Conservation (phyloP, 2,329 filamentous ascomycete genomes). For the Cadophora sp. region DNA sequence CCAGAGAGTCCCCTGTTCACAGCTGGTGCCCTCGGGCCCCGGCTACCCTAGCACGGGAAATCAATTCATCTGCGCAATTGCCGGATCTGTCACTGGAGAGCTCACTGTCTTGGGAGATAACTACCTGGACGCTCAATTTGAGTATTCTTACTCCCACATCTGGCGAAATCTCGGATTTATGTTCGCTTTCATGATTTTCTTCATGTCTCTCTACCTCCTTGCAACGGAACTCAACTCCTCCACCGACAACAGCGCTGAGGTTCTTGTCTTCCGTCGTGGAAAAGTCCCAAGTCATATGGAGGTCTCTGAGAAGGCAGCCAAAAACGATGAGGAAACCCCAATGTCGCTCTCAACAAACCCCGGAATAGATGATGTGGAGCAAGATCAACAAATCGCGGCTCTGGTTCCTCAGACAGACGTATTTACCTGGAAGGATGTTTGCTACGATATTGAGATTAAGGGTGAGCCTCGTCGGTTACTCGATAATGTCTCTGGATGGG, state of each 20-base stretch:
- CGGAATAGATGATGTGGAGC: constrained; percentile 47
- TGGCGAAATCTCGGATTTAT: constrained; percentile 70
- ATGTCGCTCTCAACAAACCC: constrained; percentile 27
- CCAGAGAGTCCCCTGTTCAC: constrained; percentile 71
- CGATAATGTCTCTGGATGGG: constrained; percentile 75
- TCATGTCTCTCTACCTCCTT: constrained; percentile 66
- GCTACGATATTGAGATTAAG: constrained; percentile 80
- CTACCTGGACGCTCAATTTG: constrained; percentile 62
- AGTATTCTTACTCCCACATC: constrained; percentile 58
- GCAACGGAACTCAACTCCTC: constrained; percentile 68
- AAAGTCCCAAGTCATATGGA: constrained; percentile 48
- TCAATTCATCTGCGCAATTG: constrained; percentile 59
- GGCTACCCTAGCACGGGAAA: constrained; percentile 53
- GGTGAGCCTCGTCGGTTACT: constrained; percentile 68
- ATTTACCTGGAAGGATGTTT: constrained; percentile 52
- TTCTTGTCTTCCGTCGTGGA: constrained; percentile 76
- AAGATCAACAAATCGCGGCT: constrained; percentile 38
- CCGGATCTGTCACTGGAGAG: constrained; percentile 63
- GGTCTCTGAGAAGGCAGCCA: constrained; percentile 43
- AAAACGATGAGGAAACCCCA: constrained; percentile 39
- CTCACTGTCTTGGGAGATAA: constrained; percentile 61
- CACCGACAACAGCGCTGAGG: constrained; percentile 78
- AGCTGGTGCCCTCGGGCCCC: constrained; percentile 39
- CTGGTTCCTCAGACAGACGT: constrained; percentile 43
- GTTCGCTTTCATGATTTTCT: constrained; percentile 68